Conservation (phyloP, 148 eudicot species). For the Polygonum aviculare region DNA sequence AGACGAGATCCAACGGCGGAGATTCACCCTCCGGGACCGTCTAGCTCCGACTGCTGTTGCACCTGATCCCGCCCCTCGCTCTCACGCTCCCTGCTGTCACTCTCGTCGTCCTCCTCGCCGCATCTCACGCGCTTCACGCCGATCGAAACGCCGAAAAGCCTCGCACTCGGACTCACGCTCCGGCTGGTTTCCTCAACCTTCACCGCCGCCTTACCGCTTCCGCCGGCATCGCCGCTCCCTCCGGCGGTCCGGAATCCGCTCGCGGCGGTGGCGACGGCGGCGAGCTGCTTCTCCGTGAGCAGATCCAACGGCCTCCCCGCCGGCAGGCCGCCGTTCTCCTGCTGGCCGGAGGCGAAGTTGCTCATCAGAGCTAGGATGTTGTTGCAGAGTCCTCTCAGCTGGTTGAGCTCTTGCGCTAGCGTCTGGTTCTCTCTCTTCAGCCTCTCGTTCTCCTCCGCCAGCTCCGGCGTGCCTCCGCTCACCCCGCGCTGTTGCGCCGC, state of each 20-base stretch:
- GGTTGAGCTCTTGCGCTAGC: slow-evolving; percentile 40
- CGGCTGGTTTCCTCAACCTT: slow-evolving; percentile 13
- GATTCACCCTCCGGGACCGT: slow-evolving; percentile 18
- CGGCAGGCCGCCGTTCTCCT: slow-evolving; percentile 23
- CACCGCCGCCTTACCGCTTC: slow-evolving; percentile 15
- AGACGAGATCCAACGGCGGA: background rate
- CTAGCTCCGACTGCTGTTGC: slow-evolving; percentile 5
- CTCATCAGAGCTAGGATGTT: slow-evolving; percentile 44
- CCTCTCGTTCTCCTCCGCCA: slow-evolving; percentile 66
- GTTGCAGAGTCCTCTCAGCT: slow-evolving; percentile 48
- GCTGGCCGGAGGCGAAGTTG: slow-evolving; percentile 35
- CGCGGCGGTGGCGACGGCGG: slow-evolving; percentile 13
- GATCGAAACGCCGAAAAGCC: slow-evolving; percentile 60
- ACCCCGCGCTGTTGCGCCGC: slow-evolving; percentile 8
- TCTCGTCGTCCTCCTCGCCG: slow-evolving; percentile 20
- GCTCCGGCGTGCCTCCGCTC: slow-evolving; percentile 28
- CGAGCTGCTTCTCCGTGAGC: slow-evolving; percentile 16
- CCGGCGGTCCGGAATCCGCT: slow-evolving; percentile 7
- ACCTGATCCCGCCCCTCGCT: slow-evolving; percentile 18
- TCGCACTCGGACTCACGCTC: slow-evolving; percentile 20
- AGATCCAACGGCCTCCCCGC: slow-evolving; percentile 26
- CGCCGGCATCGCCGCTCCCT: slow-evolving; percentile 15
- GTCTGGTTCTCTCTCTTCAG: slow-evolving; percentile 49
- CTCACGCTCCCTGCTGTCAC: slow-evolving; percentile 6
- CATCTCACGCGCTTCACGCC: slow-evolving; percentile 44